Evolutionary conservation across 805 yeast genomes (phyloP), one percentile per base, ranked within the genome.

Genomic region (Yarrowia sp.): DNA sequence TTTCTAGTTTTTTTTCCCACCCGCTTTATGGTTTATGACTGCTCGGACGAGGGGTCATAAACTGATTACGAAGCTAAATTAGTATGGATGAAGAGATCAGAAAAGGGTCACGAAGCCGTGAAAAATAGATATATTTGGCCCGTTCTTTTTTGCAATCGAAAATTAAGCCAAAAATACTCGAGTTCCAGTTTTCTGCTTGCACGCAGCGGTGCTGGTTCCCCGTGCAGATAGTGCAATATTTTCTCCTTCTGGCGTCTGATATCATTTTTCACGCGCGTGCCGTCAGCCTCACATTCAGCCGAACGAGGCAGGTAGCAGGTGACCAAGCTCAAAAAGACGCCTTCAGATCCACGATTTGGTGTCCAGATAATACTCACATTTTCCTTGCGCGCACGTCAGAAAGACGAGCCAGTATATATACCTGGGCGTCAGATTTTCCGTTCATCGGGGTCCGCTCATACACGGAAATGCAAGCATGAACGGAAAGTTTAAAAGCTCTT

Each of bases 231-330:
- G 11, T 4, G 19, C 30, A 0, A 4, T 10, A 5, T 21, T 6
- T 16, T 22, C 12, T 16, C 48, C 48, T 7, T 7, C 30, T 40
- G 26, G 44, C 26, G 26, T 22, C 40, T 16, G 24, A 43, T 43
- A 17, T 46, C 52, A 28, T 46, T 46, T 46, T 46, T 46, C 52
- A 46, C 36, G 52, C 52, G 52, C 52, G 52, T 46, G 51, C 44
- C 44, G 10, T 43, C 49, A 44, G 51, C 51, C 51, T 44, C 26
- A 17, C 51, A 9, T 12, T 44, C 51, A 41, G 46, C 46, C 46
- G 26, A 14, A 16, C 28, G n/a, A 6, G 26, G 46, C 46, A 22
- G 26, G 19, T 19, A 10, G 10, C 14, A 19, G 22, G 24, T 38
- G 22, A 38, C n/a, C n/a, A n/a, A n/a, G n/a, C n/a, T n/a, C n/a